A percentile compares a stretch with the other conserved stretches of the same genome.
These are phyloP conservation scores for Botrytis galanthina DNA, from an alignment of 2,329 filamentous ascomycete species.

Conservation along the genomic window DNA sequence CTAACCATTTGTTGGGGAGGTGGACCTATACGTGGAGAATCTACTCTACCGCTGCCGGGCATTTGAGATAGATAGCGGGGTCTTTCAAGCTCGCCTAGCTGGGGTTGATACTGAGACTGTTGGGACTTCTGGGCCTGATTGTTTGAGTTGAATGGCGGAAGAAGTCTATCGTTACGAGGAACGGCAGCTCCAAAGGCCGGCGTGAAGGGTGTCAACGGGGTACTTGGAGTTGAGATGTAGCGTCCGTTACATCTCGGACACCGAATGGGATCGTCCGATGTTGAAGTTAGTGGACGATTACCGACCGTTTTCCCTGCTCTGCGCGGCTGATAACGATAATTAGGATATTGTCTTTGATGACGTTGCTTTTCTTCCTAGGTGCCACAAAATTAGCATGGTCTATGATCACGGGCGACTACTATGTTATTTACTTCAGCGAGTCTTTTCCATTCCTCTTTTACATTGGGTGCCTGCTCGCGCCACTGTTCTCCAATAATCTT, in stretches of 20 bases:
- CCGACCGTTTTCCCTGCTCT: constrained; percentile 36
- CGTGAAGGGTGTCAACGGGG: constrained; percentile 37
- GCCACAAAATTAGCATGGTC: not conserved
- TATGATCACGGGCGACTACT: not conserved
- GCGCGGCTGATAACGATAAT: constrained; percentile 85
- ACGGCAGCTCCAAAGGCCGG: constrained; percentile 25
- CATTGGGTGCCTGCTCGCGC: constrained; percentile 70
- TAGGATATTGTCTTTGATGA: constrained; percentile 86
- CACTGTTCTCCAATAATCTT: constrained; percentile 92
- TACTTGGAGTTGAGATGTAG: constrained; percentile 39
- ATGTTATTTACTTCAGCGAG: constrained; percentile 68
- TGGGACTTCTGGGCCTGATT: not conserved
- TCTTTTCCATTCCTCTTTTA: constrained; percentile 83
- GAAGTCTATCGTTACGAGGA: constrained; percentile 26
- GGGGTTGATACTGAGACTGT: constrained; percentile 20
- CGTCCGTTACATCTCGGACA: constrained; percentile 70
- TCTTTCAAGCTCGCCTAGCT: constrained; percentile 27
- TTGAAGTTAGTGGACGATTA: constrained; percentile 32
- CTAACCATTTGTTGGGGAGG: constrained; percentile 28
- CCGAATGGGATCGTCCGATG: constrained; percentile 50
- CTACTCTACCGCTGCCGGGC: constrained; percentile 30
- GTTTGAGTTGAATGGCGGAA: constrained; percentile 27
- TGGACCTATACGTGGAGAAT: constrained; percentile 30
- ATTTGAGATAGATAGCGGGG: constrained; percentile 28
- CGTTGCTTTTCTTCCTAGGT: constrained; percentile 78